phyloP scores from a whole-genome alignment of 1,284 basidiomycete species.

The Papiliotrema flavescens region DNA sequence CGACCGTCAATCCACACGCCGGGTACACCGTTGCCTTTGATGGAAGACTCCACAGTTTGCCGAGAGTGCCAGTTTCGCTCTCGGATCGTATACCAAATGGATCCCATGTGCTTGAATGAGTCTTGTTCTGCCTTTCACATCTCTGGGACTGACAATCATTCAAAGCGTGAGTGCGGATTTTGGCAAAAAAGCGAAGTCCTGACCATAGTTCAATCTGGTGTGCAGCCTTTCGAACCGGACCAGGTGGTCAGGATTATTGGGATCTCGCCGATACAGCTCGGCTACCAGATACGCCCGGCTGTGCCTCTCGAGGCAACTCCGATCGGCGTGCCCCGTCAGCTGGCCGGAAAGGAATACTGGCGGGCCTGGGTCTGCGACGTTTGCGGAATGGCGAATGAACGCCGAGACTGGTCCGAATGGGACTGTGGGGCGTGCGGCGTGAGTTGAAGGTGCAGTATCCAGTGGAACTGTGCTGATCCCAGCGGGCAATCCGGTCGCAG shows the following conservation, averaged over 20 bases:
- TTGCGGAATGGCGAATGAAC: slow-evolving; percentile 37
- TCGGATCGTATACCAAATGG: not conserved
- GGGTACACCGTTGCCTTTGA: too few relatives aligned
- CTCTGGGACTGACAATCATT: not conserved
- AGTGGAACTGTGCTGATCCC: not conserved
- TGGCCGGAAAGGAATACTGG: slow-evolving; percentile 33
- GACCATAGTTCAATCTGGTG: too few relatives aligned
- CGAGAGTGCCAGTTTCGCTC: not conserved
- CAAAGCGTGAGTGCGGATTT: not conserved
- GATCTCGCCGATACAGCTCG: not conserved
- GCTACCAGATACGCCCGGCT: not conserved
- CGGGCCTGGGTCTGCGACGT: slow-evolving; percentile 35
- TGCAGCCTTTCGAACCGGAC: not conserved
- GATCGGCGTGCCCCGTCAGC: not conserved
- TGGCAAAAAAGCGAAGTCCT: too few relatives aligned
- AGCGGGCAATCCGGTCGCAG: slow-evolving; percentile 5
- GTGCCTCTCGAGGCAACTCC: not conserved
- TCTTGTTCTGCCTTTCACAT: not conserved
- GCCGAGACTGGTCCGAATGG: slow-evolving; percentile 35
- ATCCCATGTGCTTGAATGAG: slow-evolving; percentile 1
- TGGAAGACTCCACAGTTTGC: not conserved
- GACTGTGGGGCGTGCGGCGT: slow-evolving; percentile 36
- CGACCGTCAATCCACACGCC: too few relatives aligned
- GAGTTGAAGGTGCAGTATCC: not conserved
- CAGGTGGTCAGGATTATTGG: not conserved